Percentiles rank a stretch among this genome's conserved stretches.
Evolutionary conservation across 257 asterid genomes (phyloP).

Genomic region (Jasminum sambac): DNA sequence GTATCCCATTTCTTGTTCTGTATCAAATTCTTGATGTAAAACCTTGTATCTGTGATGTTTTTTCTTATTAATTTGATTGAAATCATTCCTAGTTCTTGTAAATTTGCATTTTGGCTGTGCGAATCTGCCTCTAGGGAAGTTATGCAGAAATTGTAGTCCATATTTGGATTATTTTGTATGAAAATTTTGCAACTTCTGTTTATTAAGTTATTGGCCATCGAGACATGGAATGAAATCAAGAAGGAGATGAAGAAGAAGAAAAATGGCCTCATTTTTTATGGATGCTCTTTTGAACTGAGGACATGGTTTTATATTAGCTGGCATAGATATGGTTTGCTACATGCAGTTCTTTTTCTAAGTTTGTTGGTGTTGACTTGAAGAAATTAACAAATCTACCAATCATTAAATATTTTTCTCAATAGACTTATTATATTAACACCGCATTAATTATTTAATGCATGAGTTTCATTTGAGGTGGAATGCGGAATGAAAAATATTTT

Average conservation of each 20-base stretch:
- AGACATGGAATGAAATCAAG: constrained; percentile 20
- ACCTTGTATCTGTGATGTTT: constrained; percentile 73
- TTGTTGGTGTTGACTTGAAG: no score
- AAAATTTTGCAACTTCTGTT: constrained; percentile 45
- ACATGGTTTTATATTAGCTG: no score
- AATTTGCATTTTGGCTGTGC: constrained; percentile 58
- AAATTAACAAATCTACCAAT: no score
- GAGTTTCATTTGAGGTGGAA: no score
- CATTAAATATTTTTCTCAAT: no score
- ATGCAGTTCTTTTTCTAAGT: no score
- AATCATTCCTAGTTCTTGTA: constrained; percentile 57
- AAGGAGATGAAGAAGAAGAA: constrained; percentile 15
- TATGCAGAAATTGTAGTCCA: constrained; percentile 56
- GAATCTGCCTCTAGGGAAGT: constrained; percentile 75
- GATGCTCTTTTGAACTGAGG: no score
- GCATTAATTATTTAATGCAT: no score
- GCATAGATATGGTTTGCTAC: constrained; percentile 9
- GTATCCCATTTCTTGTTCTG: constrained; percentile 32
- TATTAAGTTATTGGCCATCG: constrained; percentile 40
- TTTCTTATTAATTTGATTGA: constrained; percentile 49
- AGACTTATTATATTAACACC: no score
- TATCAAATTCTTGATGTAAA: constrained; percentile 42
- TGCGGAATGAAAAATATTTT: no score
- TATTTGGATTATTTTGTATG: constrained; percentile 49
- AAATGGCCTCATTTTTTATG: constrained; percentile 28